Evolutionary conservation across 75 land plant genomes (phyloP).

Genomic region (Sequoia sempervirens): DNA sequence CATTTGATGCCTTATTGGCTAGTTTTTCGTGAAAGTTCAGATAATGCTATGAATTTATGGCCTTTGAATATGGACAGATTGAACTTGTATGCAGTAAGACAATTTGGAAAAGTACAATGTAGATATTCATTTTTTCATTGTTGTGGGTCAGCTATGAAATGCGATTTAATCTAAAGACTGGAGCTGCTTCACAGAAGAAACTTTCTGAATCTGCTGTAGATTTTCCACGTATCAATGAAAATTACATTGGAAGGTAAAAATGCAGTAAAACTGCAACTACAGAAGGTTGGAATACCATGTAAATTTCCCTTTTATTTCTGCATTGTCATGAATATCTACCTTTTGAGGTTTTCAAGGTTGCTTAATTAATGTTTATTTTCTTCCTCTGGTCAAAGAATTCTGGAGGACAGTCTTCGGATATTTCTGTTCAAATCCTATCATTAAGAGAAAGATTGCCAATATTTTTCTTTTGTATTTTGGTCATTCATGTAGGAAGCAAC

Average conservation of each 20-base stretch:
- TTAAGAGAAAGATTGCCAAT: neutral
- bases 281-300: neutral
- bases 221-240: conserved; percentile 89
- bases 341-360: neutral
- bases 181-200: conserved; percentile 68
- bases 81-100: neutral
- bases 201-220: conserved; percentile 67
- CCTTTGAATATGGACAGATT: neutral
- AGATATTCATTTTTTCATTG: neutral
- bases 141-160: conserved; percentile 70
- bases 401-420: neutral
- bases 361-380: neutral
- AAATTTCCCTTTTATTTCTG: neutral
- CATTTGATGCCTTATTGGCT: neutral
- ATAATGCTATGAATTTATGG: neutral
- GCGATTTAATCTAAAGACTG: conserved; percentile 83
- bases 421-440: neutral
- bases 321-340: neutral
- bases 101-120: neutral
- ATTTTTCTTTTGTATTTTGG: neutral
- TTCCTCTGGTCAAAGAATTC: neutral
- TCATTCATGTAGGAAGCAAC: conserved; percentile 55
- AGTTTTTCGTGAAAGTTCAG: neutral
- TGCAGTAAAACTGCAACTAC: neutral
- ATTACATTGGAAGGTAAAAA: conserved; percentile 81